These are phyloP conservation scores for Chaetothyriales sp. DNA, from an alignment of 2,329 filamentous ascomycete genomes.

Conservation along the genomic window DNA sequence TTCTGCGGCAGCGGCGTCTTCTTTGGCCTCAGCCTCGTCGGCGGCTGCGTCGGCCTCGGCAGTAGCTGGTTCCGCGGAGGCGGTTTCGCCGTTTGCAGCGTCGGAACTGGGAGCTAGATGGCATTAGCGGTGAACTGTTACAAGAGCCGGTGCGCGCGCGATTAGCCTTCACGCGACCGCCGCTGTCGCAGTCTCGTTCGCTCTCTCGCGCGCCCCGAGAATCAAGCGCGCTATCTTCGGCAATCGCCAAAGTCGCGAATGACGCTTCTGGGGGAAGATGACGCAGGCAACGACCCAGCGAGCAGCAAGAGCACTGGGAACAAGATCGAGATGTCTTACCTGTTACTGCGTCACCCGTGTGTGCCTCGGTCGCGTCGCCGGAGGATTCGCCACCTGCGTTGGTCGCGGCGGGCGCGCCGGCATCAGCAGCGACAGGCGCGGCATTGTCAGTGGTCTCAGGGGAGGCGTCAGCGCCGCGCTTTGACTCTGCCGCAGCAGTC, in stretches of 20 bases:
- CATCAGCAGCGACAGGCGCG: neutral
- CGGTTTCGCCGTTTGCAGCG: slow-evolving; percentile 15
- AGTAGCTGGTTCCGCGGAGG: neutral
- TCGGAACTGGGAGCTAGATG: slow-evolving; percentile 7
- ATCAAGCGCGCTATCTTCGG: neutral
- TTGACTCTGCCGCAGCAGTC: neutral
- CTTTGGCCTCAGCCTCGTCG: slow-evolving; percentile 1
- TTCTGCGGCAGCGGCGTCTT: slow-evolving; percentile 15
- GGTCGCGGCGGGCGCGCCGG: too few species aligned
- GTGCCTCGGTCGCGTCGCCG: neutral
- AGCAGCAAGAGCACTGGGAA: slow-evolving; percentile 18
- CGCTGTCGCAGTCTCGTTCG: neutral
- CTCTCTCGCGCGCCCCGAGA: neutral
- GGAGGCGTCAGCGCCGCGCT: neutral
- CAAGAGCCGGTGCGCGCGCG: slow-evolving; percentile 16
- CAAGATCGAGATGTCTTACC: neutral
- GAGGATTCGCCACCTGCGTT: neutral
- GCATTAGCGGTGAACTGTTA: slow-evolving; percentile 20
- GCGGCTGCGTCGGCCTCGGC: slow-evolving; percentile 7
- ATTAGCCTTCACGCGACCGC: neutral
- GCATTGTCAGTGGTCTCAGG: neutral
- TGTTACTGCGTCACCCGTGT: neutral
- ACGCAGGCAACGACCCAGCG: slow-evolving; percentile 2
- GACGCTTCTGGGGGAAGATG: neutral
- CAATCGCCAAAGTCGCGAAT: neutral